phyloP scores from a whole-genome alignment of 208 protist genomes.

The Leishmania lainsoni region DNA sequence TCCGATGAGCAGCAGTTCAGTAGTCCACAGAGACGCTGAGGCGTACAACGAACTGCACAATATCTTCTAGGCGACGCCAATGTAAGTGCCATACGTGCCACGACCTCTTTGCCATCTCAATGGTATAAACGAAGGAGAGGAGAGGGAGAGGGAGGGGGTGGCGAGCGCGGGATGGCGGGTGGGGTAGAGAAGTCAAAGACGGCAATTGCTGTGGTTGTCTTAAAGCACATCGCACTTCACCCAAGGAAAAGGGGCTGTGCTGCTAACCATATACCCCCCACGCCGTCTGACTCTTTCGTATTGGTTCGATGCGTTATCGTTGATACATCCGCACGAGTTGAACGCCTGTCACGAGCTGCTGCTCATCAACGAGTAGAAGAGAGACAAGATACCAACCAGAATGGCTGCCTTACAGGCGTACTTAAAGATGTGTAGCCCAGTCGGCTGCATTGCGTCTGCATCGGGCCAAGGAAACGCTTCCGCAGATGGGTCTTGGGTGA shows the following conservation, averaged over 20 bases:
- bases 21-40: not conserved
- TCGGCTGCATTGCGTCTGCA: constrained; percentile 11
- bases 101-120: not conserved
- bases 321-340: not conserved
- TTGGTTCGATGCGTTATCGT: not conserved
- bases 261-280: not conserved
- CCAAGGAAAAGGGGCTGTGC: not conserved
- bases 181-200: not conserved
- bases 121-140: not conserved
- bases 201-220: not conserved
- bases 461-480: constrained; percentile 34
- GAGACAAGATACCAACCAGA: constrained; percentile 4
- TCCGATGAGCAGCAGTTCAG: not conserved
- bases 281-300: not conserved
- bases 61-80: not conserved
- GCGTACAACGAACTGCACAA: not conserved
- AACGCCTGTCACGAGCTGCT: not conserved
- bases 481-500: constrained; percentile 7
- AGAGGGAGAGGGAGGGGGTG: not conserved
- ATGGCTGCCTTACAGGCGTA: not conserved
- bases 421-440: not conserved
- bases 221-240: not conserved
- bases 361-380: constrained; percentile 12
- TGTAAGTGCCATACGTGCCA: not conserved
- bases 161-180: not conserved